Base-by-base conservation (phyloP, 2,329 filamentous ascomycete genomes). In the Colletotrichum australisinense region DNA sequence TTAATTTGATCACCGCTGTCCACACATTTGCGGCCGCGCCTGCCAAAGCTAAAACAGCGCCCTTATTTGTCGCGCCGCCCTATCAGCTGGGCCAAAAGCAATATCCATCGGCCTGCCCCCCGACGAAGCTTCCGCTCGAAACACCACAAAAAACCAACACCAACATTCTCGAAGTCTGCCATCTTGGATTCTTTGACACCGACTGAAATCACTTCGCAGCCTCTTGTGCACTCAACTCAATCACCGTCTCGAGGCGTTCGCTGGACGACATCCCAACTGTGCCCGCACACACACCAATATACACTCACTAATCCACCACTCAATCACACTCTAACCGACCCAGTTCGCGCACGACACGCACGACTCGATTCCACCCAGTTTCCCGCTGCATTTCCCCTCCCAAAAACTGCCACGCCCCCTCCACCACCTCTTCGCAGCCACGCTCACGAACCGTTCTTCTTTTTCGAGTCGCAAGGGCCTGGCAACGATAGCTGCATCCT, bases 121-220 rank as follows among this genome's bases (percentile, higher is more conserved):
- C 42, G 49, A 69, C 70, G 70, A 73, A 73, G 66, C 66, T 73
- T 69, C 53, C 70, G 53, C 60, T 60, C 70, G 70, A 73, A 73
- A 73, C 66, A 69, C 66, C 70, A 69, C 59, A 62, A 65, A 73
- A 73, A 73, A 59, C 60, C 59, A 65, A 69, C 60, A 35, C 60
- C 67, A 32, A 32, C 70, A 70, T 70, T 73, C 67, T 68, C 63
- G 60, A 70, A 73, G 67, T 73, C 70, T 73, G 60, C 70, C 70
- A 65, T 73, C 70, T 73, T 70, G 56, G 60, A 60, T 28, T 65
- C 46, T 35, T 42, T 59, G 35, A 65, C 7, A 65, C 32, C 57
- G 38, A 64, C 35, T 55, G 32, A 38, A 52, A 52, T 30, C 58
- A 16, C 53, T 30, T 16, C 19, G 32, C 63, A 26, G 63, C 35